Evolutionary conservation across 495 filamentous ascomycete species (phyloP).

Genomic region (Penicillium roqueforti): DNA sequence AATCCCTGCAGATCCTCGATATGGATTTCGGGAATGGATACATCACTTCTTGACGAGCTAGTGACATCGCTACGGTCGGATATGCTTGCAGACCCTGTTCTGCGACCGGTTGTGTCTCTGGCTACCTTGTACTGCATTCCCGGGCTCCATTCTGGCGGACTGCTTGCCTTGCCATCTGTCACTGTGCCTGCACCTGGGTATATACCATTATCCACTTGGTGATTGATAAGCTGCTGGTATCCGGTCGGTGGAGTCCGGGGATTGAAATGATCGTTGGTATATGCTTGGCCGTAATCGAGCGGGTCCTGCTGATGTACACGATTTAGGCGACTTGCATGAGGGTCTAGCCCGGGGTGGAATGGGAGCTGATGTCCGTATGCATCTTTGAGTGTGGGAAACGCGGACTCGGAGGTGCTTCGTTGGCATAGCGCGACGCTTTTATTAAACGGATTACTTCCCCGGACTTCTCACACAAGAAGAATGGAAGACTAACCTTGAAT

Average conservation of each 20-base stretch:
- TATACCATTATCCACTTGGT: not conserved
- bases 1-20: constrained; percentile 3
- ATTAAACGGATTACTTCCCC: not conserved
- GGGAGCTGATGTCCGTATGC: not conserved
- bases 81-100: not conserved
- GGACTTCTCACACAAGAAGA: not conserved
- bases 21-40: not conserved
- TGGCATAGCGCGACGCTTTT: not conserved
- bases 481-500: not conserved
- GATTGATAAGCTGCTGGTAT: not conserved
- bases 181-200: not conserved
- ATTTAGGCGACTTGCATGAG: not conserved
- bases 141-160: not conserved
- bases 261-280: not conserved
- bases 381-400: not conserved
- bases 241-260: not conserved
- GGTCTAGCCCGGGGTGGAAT: not conserved
- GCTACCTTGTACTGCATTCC: not conserved
- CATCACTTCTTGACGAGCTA: not conserved
- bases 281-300: not conserved
- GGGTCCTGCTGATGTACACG: not conserved
- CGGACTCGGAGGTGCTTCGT: not conserved
- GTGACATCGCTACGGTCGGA: constrained; percentile 7
- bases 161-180: not conserved
- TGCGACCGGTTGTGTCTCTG: not conserved